Conservation (phyloP, 108 stramenopile species). For the Fragilariopsis cylindrus region DNA sequence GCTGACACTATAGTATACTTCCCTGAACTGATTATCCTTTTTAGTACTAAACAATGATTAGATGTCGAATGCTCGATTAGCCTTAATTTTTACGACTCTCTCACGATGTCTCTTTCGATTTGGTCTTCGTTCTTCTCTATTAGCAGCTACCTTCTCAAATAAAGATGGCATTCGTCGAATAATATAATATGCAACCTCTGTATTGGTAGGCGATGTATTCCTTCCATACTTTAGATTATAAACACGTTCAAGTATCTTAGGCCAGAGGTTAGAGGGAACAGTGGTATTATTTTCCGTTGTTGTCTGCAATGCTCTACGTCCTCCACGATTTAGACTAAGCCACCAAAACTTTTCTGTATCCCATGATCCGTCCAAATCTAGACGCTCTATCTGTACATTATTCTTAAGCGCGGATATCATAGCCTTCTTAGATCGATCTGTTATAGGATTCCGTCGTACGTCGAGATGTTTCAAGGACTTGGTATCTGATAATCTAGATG, state of each 20-base stretch:
- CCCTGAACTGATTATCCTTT: too few relatives aligned
- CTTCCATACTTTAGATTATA: background rate
- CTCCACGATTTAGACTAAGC: constrained; percentile 24
- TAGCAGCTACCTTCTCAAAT: background rate
- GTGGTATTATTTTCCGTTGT: background rate
- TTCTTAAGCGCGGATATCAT: constrained; percentile 20
- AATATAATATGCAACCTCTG: background rate
- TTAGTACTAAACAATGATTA: too few relatives aligned
- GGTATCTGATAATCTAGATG: constrained; percentile 9
- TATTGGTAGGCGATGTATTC: background rate
- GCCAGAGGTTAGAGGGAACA: constrained; percentile 16
- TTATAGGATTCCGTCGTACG: constrained; percentile 22
- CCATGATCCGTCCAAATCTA: constrained; percentile 28
- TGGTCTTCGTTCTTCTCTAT: background rate
- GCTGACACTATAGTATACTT: too few relatives aligned
- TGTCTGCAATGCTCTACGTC: constrained; percentile 17
- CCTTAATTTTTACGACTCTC: too few relatives aligned
- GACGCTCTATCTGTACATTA: constrained; percentile 24
- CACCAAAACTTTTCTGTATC: constrained; percentile 24
- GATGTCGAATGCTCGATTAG: too few relatives aligned
- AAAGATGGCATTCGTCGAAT: constrained; percentile 1
- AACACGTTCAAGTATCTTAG: constrained; percentile 21
- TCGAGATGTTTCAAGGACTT: constrained; percentile 14
- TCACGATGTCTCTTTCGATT: background rate
- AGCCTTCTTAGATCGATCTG: constrained; percentile 9